These are phyloP conservation scores for Verbena officinalis DNA, from an alignment of 257 asterid genomes.

Conservation along the genomic window DNA sequence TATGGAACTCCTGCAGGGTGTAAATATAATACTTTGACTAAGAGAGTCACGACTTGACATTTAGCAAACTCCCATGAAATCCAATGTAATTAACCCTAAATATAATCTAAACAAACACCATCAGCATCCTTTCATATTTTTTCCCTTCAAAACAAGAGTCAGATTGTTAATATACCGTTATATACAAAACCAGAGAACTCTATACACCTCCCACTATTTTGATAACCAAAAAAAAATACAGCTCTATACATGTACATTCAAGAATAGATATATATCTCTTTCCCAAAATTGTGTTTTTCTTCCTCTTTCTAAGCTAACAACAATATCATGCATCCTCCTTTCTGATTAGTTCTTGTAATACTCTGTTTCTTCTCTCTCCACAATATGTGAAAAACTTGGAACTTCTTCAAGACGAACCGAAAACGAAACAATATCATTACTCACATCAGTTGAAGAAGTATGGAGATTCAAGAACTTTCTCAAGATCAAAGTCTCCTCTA, in stretches of 20 bases:
- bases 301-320: background rate
- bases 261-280: background rate
- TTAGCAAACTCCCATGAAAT: too few relatives aligned
- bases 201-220: conserved; percentile 12
- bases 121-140: background rate
- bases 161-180: background rate
- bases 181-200: conserved; percentile 27
- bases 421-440: background rate
- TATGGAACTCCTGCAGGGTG: too few relatives aligned
- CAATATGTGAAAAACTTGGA: background rate
- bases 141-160: background rate
- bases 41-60: too few relatives aligned
- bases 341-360: background rate
- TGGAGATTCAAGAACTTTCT: conserved; percentile 68
- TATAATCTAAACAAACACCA: background rate
- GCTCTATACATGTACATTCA: conserved; percentile 17
- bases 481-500: conserved; percentile 74
- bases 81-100: too few relatives aligned
- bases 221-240: background rate
- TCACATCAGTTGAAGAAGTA: conserved; percentile 79
- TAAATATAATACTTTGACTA: too few relatives aligned
- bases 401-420: conserved; percentile 6
- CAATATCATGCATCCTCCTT: background rate
- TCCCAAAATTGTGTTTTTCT: conserved; percentile 1
- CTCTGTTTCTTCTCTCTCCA: conserved; percentile 20